These are phyloP conservation scores for Cercophora scortea DNA, from an alignment of 495 filamentous ascomycete genomes.

Conservation along the genomic window DNA sequence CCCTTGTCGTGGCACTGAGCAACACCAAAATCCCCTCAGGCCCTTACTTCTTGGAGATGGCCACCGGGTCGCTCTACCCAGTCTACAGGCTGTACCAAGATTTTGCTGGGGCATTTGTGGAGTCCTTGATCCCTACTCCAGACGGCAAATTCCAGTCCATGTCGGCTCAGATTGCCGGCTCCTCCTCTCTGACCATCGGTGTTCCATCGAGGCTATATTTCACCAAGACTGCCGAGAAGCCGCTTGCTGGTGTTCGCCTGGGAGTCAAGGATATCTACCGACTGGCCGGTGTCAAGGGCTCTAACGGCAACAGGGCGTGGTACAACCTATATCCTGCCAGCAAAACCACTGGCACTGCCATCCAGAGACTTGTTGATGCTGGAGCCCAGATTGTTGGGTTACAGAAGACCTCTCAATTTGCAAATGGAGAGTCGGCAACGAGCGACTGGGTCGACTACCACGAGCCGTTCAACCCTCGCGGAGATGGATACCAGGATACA, in stretches of 20 bases:
- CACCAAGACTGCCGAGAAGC: conserved; percentile 30
- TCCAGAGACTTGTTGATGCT: conserved; percentile 50
- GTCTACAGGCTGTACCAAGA: conserved; percentile 38
- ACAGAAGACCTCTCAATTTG: conserved; percentile 52
- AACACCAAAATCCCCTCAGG: conserved; percentile 29
- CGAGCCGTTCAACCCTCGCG: conserved; percentile 48
- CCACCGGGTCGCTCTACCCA: conserved; percentile 28
- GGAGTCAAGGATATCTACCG: conserved; percentile 58
- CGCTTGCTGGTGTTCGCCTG: conserved; percentile 44
- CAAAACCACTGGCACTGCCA: conserved; percentile 35
- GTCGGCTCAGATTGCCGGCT: conserved; percentile 26
- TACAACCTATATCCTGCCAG: conserved; percentile 43
- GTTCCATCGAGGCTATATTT: conserved; percentile 51
- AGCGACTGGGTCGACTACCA: conserved; percentile 48
- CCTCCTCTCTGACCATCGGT: conserved; percentile 17
- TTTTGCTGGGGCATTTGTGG: conserved; percentile 29
- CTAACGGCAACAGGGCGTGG: conserved; percentile 49
- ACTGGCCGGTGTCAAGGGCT: conserved; percentile 45
- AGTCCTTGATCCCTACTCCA: conserved; percentile 26
- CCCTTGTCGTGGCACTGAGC: conserved; percentile 12
- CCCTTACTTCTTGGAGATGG: conserved; percentile 39
- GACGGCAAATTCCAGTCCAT: conserved; percentile 30
- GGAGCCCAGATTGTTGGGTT: conserved; percentile 55
- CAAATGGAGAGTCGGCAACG: conserved; percentile 47
- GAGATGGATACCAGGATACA: conserved; percentile 48